Evolutionary conservation across 768 basidiomycete genomes (phyloP).

Genomic region (Boletus pseudopeckii): DNA sequence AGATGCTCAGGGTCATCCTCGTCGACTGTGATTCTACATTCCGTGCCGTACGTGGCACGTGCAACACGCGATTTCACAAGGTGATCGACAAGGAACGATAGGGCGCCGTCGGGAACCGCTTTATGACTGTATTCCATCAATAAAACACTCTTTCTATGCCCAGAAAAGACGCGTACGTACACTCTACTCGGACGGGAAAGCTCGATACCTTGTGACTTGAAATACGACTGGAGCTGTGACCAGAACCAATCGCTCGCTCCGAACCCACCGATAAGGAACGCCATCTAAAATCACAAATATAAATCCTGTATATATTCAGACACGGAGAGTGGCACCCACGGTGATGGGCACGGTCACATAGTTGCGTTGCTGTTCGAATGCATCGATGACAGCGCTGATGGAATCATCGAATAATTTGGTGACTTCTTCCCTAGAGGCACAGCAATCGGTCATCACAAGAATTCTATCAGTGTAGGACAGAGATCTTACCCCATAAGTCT

Average conservation of each 20-base stretch:
- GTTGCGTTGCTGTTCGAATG: slow-evolving; percentile 29
- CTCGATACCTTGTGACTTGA: slow-evolving; percentile 36
- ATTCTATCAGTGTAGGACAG: background rate
- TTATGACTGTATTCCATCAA: slow-evolving; percentile 22
- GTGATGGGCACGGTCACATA: slow-evolving; percentile 24
- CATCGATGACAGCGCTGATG: slow-evolving; percentile 28
- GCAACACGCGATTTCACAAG: slow-evolving; percentile 45
- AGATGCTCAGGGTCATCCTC: slow-evolving; percentile 5
- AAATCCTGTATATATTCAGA: background rate
- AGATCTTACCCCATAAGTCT: slow-evolving; percentile 31
- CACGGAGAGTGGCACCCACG: slow-evolving; percentile 14
- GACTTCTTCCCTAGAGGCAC: slow-evolving; percentile 31
- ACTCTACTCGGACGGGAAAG: slow-evolving; percentile 45
- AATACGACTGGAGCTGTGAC: slow-evolving; percentile 36
- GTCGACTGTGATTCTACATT: slow-evolving; percentile 27
- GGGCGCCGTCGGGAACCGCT: slow-evolving; percentile 50
- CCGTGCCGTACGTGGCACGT: slow-evolving; percentile 52
- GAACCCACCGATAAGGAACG: slow-evolving; percentile 51
- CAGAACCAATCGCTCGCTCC: slow-evolving; percentile 45
- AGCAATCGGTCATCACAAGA: background rate
- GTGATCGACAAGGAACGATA: slow-evolving; percentile 38
- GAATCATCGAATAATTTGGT: slow-evolving; percentile 42
- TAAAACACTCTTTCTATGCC: background rate
- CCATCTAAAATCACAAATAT: slow-evolving; percentile 1
- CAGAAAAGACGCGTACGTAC: slow-evolving; percentile 34